Evolutionary conservation across 306 rosid species (phyloP), one percentile per base, ranked within the genome.

Genomic region (Prunus mongolica): DNA sequence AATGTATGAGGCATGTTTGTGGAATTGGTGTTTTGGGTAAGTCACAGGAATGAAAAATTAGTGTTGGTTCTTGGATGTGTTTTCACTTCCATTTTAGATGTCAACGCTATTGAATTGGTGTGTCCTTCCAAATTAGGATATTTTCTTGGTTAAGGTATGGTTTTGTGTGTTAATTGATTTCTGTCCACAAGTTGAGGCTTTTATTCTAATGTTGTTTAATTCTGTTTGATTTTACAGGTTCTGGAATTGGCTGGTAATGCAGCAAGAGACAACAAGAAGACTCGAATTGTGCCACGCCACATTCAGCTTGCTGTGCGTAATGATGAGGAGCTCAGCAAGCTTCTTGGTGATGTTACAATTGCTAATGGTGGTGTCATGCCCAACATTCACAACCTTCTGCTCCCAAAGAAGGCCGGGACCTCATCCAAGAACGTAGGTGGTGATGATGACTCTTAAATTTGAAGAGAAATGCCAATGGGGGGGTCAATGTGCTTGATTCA

Each of bases 331-430:
- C 86, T 93, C 22, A 93, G 98, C 85, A 91, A 91, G 82, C 97
- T 95, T 77, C 85, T 95, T 8, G 96, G 92, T 0, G 91, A 90
- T 65, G 97, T 95, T n/a, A 95, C 97, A 0, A 95, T 95, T 46
- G 97, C 97, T 0, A 95, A 90, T 12, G 97, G 99, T 13, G 97
- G 97, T 62, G 99, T 95, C 5, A 95, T 88, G 97, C 96, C 99
- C 12, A 95, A 95, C 84, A 95, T 95, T 72, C 97, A 95, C 87
- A 90, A 87, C 57, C 76, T 90, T 3, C 87, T 95, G 0, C 90
- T 95, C 3, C 97, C 97, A 0, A 94, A 94, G 92, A 94, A 94
- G 78, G 12, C 87, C 0, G 96, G 98, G 0, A 28, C 84, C 27
- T 84, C 97, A 2, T 90, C 96, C 0, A 90, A 87, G 86, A 85